Conservation (phyloP, 176 grass and related monocot species). For the Cenchrus fungigraminus region DNA sequence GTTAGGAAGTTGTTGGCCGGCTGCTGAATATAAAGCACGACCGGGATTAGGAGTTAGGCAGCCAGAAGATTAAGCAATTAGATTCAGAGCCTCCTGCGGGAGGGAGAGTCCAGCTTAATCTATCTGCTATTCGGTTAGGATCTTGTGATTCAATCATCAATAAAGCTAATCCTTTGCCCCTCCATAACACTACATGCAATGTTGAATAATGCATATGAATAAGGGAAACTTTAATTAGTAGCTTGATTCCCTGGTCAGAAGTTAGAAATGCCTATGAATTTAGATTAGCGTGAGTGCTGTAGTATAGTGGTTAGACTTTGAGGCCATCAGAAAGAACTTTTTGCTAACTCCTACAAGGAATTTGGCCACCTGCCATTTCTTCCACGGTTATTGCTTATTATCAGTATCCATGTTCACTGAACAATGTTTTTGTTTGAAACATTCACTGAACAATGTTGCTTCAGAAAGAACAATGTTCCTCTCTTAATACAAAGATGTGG, state of each 20-base stretch:
- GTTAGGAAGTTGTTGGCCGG: too few relatives aligned
- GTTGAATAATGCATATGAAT: conserved; percentile 3
- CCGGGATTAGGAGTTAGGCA: too few relatives aligned
- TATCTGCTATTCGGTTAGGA: too few relatives aligned
- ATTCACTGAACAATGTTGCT: not conserved
- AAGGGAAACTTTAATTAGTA: not conserved
- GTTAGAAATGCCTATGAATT: not conserved
- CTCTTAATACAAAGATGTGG: too few relatives aligned
- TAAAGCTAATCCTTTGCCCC: too few relatives aligned
- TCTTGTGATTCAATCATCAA: too few relatives aligned
- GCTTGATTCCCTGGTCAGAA: not conserved
- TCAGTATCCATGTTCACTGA: not conserved
- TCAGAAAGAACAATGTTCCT: not conserved
- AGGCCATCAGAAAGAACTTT: not conserved
- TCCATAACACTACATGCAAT: not conserved
- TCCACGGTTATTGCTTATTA: not conserved
- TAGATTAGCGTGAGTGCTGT: not conserved
- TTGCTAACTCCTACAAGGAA: conserved; percentile 14
- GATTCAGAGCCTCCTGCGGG: too few relatives aligned
- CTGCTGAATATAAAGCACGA: too few relatives aligned
- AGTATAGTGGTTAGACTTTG: not conserved
- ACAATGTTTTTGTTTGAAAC: not conserved
- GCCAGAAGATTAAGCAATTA: too few relatives aligned
- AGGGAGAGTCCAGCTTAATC: too few relatives aligned
- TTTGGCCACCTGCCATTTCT: not conserved